Evolutionary conservation across 352 stramenopile species (phyloP).

Genomic region (Phytopythium oedochilum): DNA sequence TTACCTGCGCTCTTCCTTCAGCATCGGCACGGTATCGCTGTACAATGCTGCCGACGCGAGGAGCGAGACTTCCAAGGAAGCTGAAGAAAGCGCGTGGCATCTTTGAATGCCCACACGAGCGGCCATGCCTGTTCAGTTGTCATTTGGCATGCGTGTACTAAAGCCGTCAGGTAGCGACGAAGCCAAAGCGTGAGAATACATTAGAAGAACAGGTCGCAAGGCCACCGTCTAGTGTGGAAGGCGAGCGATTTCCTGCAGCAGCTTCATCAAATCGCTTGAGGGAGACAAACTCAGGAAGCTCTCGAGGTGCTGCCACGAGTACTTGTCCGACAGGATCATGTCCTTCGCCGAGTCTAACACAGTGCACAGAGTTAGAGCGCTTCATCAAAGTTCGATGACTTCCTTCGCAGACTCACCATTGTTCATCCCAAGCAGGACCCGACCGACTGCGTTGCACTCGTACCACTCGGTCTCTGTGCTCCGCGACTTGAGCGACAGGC

Average conservation of each 20-base stretch:
- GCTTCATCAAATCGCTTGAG: constrained; percentile 34
- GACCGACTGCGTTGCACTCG: constrained; percentile 66
- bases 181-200: constrained; percentile 2
- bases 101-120: not conserved
- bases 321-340: constrained; percentile 53
- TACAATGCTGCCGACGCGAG: not conserved
- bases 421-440: constrained; percentile 50
- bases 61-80: not conserved
- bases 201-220: constrained; percentile 3
- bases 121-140: not conserved
- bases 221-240: constrained; percentile 28
- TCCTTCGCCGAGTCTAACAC: constrained; percentile 25
- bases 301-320: constrained; percentile 81
- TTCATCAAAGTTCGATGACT: too few species aligned
- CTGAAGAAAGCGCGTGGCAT: not conserved
- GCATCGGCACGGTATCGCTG: constrained; percentile 1
- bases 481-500: constrained; percentile 67
- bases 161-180: not conserved
- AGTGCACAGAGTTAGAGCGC: not conserved
- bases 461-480: constrained; percentile 81
- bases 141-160: not conserved
- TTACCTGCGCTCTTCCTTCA: not conserved
- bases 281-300: constrained; percentile 48
- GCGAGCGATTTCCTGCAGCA: constrained; percentile 67
- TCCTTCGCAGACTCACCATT: too few species aligned